A percentile compares a stretch with the other conserved stretches of the same genome.
Evolutionary conservation across 345 rosid species (phyloP).

Genomic region (Aurinia saxatilis): DNA sequence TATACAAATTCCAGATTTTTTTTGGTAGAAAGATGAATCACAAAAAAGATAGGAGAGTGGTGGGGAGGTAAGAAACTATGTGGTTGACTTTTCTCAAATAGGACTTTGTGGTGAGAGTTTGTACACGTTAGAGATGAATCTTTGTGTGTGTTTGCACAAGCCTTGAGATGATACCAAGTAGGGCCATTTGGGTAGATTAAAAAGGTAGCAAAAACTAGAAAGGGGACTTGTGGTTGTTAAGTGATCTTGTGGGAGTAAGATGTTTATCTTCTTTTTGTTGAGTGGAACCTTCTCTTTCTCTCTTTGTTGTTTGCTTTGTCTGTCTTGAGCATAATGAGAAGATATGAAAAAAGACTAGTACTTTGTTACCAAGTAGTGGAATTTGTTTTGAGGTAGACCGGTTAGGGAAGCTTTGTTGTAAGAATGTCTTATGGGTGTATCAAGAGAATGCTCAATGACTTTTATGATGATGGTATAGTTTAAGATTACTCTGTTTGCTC

Average conservation of each 20-base stretch:
- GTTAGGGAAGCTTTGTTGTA: background rate
- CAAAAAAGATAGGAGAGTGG: background rate
- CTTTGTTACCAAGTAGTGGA: background rate
- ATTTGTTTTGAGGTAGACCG: background rate
- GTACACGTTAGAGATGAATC: conserved; percentile 14
- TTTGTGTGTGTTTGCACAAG: conserved; percentile 6
- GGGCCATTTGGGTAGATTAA: conserved; percentile 14
- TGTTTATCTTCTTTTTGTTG: background rate
- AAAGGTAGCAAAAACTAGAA: conserved; percentile 8
- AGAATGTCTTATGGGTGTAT: no score
- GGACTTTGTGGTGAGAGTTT: conserved; percentile 11
- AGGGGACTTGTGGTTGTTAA: background rate
- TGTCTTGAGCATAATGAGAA: background rate
- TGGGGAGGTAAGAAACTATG: conserved; percentile 17
- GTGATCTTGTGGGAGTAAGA: background rate
- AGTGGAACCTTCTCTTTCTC: conserved; percentile 17
- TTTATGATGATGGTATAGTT: no score
- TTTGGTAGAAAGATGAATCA: conserved; percentile 6
- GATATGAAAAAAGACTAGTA: background rate
- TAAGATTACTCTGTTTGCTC: no score
- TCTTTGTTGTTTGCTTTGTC: conserved; percentile 11
- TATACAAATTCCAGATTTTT: background rate
- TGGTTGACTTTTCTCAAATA: conserved; percentile 26
- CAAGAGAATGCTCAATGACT: no score
- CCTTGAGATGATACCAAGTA: background rate